Conservation (phyloP, 345 rosid species). For the Psidium guajava region DNA sequence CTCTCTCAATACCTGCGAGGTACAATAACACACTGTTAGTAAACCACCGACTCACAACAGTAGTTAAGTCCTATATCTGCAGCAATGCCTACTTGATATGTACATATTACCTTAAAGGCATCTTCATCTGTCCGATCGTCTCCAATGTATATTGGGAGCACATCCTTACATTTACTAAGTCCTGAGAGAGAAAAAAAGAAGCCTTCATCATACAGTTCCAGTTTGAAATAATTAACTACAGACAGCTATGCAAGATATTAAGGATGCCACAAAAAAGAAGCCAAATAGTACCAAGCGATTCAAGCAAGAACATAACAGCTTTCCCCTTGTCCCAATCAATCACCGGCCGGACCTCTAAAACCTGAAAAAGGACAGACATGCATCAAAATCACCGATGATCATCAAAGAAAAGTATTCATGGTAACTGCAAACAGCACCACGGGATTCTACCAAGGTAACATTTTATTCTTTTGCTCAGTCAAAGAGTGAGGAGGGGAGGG, state of each 20-base stretch:
- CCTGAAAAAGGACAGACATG: constrained; percentile 24
- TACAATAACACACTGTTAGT: not conserved
- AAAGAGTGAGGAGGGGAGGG: not conserved
- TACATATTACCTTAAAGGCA: constrained; percentile 61
- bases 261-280: not conserved
- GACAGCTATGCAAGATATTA: not conserved
- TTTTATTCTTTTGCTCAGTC: not conserved
- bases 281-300: constrained; percentile 65
- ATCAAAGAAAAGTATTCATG: not conserved
- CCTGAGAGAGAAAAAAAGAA: constrained; percentile 20
- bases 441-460: not conserved
- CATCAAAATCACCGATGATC: not conserved
- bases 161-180: constrained; percentile 53
- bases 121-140: constrained; percentile 98
- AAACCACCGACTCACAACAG: not conserved
- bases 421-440: not conserved
- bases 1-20: constrained; percentile 58
- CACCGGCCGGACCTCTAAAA: constrained; percentile 85
- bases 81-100: not conserved
- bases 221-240: not conserved
- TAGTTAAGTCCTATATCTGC: not conserved
- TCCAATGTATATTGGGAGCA: constrained; percentile 92
- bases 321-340: constrained; percentile 97
- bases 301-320: constrained; percentile 79
- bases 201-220: not conserved